Conservation (phyloP, 78 protist genomes). For the Dictyostelium citrinum region DNA sequence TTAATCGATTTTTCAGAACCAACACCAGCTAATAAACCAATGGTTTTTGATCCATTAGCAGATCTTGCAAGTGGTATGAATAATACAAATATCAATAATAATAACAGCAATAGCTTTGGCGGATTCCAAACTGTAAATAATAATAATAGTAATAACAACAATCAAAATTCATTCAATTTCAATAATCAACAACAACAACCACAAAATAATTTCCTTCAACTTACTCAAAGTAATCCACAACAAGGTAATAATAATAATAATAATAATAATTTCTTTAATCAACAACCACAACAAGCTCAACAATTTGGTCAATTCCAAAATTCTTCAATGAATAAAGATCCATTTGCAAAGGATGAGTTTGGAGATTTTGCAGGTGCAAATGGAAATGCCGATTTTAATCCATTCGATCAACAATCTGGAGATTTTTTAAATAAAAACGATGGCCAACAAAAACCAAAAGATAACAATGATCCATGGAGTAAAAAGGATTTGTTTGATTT, state of each 20-base stretch:
- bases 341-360: conserved; percentile 69
- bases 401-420: conserved; percentile 73
- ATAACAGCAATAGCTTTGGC: neutral
- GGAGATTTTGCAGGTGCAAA: conserved; percentile 41
- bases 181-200: neutral
- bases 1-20: conserved; percentile 76
- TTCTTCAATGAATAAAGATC: conserved; percentile 17
- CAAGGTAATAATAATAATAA: neutral
- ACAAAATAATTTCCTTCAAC: conserved; percentile 40
- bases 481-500: conserved; percentile 67
- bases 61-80: neutral
- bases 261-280: neutral
- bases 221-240: conserved; percentile 29
- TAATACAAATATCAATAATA: neutral
- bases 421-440: conserved; percentile 8
- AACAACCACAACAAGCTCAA: conserved; percentile 23
- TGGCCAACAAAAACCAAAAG: neutral
- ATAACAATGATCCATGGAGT: conserved; percentile 60
- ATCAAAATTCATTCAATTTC: neutral
- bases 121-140: neutral
- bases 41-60: conserved; percentile 55
- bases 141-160: too few species aligned
- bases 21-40: conserved; percentile 1
- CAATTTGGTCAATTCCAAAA: conserved; percentile 47
- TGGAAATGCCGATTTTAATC: conserved; percentile 44